These are phyloP conservation scores for Rhodotorula sp. DNA, from an alignment of 1,284 basidiomycete genomes.

Conservation along the genomic window DNA sequence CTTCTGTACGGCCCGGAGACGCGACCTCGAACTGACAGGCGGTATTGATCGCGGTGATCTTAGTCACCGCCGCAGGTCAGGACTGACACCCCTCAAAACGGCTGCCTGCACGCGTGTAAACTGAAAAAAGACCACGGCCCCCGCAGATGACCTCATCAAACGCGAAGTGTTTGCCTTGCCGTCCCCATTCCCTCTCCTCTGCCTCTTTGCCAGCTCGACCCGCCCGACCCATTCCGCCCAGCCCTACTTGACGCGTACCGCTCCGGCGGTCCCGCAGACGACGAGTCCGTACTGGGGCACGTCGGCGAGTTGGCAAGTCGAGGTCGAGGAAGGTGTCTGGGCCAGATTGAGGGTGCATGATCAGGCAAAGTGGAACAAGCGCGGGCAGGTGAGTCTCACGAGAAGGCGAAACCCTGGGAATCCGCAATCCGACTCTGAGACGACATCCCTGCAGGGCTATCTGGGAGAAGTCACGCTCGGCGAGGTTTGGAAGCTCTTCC, in stretches of 20 bases:
- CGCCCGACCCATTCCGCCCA: background rate
- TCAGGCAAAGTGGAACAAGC: conserved; percentile 90
- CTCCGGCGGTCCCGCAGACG: conserved; percentile 49
- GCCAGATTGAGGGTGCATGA: conserved; percentile 69
- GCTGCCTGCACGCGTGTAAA: background rate
- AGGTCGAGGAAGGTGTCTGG: conserved; percentile 74
- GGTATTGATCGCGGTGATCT: background rate
- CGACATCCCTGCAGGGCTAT: conserved; percentile 65
- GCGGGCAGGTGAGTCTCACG: conserved; percentile 55
- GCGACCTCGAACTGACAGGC: background rate
- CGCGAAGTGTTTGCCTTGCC: conserved; percentile 37
- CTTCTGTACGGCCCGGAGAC: background rate
- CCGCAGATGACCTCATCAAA: conserved; percentile 40
- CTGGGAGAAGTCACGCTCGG: conserved; percentile 82
- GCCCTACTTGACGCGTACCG: background rate
- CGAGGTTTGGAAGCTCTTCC: conserved; percentile 77
- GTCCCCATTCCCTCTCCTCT: conserved; percentile 20
- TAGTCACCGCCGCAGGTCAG: conserved; percentile 16
- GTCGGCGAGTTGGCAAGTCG: conserved; percentile 67
- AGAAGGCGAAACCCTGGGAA: too few relatives aligned
- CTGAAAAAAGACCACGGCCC: background rate
- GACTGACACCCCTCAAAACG: background rate
- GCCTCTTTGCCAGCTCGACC: conserved; percentile 2
- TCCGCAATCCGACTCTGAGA: background rate
- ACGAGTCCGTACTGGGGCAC: conserved; percentile 76